A percentile compares a stretch with the other conserved stretches of the same genome.
Evolutionary conservation across 768 basidiomycete species (phyloP).

Genomic region (Chiua virens): DNA sequence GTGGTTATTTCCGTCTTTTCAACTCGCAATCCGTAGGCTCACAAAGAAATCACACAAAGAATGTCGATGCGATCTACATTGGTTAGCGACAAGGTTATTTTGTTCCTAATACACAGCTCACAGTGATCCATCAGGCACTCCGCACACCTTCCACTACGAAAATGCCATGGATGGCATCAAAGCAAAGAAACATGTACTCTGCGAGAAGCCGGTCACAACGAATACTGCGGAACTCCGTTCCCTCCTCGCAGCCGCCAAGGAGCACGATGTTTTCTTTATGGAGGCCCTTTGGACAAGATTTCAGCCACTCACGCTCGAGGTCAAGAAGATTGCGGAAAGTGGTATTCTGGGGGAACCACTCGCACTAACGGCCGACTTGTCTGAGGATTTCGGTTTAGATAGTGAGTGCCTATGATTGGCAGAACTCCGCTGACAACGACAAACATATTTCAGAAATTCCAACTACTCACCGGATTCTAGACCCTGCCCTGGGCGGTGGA

Average conservation of each 20-base stretch:
- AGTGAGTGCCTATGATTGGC: constrained; percentile 38
- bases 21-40: neutral
- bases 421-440: neutral
- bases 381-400: constrained; percentile 63
- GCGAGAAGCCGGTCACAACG: constrained; percentile 85
- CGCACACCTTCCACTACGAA: constrained; percentile 80
- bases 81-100: constrained; percentile 37
- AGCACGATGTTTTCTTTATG: constrained; percentile 85
- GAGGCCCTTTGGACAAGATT: constrained; percentile 90
- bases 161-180: constrained; percentile 75
- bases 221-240: constrained; percentile 76
- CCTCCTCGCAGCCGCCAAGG: constrained; percentile 71
- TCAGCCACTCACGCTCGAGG: constrained; percentile 64
- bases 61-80: constrained; percentile 78
- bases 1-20: constrained; percentile 17
- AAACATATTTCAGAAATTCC: constrained; percentile 50
- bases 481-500: constrained; percentile 80
- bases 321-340: constrained; percentile 61
- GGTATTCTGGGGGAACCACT: constrained; percentile 67
- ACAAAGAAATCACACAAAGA: constrained; percentile 34
- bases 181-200: constrained; percentile 82
- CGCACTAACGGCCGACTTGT: constrained; percentile 73
- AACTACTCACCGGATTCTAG: constrained; percentile 70
- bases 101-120: neutral
- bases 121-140: constrained; percentile 56